These are phyloP conservation scores for Kodamaea alishanica DNA, from an alignment of 1,139 yeast species.

Conservation along the genomic window DNA sequence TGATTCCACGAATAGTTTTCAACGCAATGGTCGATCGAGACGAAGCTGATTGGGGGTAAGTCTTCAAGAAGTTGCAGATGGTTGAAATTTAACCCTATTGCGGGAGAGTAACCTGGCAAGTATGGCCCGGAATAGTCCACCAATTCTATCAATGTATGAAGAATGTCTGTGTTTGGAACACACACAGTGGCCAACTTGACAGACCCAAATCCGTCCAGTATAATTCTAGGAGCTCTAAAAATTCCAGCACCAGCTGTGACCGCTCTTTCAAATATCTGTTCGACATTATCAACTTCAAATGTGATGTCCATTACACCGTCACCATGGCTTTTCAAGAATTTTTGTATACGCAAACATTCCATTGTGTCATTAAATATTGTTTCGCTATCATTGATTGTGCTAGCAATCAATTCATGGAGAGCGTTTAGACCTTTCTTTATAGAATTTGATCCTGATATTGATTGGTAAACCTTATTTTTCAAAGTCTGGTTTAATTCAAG, in stretches of 20 bases:
- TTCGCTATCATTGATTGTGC: conserved; percentile 20
- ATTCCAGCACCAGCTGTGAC: conserved; percentile 52
- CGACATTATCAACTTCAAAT: conserved; percentile 53
- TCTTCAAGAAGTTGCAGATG: conserved; percentile 10
- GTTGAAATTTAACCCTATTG: conserved; percentile 5
- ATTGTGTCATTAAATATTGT: conserved; percentile 15
- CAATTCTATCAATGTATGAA: conserved; percentile 63
- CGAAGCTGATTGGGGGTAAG: conserved; percentile 36
- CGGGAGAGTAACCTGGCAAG: conserved; percentile 51
- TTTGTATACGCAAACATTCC: conserved; percentile 27
- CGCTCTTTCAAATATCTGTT: conserved; percentile 43
- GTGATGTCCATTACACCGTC: conserved; percentile 76
- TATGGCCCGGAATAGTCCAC: conserved; percentile 45
- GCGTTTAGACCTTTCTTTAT: conserved; percentile 13
- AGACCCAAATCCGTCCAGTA: conserved; percentile 47
- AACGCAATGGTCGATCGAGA: conserved; percentile 69
- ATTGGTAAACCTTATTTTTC: conserved; percentile 14
- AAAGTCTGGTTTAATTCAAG: not conserved
- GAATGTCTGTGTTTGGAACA: conserved; percentile 58
- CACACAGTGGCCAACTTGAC: conserved; percentile 53
- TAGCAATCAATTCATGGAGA: conserved; percentile 12
- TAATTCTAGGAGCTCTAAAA: conserved; percentile 37
- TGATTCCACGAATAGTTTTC: conserved; percentile 72
- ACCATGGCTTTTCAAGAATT: conserved; percentile 59
- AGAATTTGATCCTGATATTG: conserved; percentile 15